Percentiles rank a stretch among this genome's conserved stretches.
phyloP scores from a whole-genome alignment of 805 yeast species.

The Danielia reshetovae region DNA sequence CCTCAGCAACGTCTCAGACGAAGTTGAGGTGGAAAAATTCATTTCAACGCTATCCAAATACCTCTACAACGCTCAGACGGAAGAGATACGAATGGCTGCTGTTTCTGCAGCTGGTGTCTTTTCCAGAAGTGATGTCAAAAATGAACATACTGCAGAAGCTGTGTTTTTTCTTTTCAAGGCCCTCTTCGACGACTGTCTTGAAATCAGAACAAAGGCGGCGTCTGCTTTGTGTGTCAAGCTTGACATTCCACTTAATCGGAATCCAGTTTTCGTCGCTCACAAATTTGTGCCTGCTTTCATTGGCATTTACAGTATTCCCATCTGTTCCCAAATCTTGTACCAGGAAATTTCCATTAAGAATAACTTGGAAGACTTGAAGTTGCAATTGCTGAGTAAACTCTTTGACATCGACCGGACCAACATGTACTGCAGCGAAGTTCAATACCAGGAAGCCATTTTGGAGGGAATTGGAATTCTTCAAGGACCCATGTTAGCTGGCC shows the following conservation, averaged over 20 bases:
- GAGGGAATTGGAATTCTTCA: too few species aligned
- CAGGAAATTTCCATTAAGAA: neutral
- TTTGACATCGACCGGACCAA: constrained; percentile 13
- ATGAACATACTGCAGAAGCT: constrained; percentile 13
- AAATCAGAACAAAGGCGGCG: constrained; percentile 37
- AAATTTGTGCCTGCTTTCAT: neutral
- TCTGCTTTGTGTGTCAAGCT: neutral
- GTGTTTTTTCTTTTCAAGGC: constrained; percentile 27
- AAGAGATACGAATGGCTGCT: constrained; percentile 9
- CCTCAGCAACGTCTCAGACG: constrained; percentile 33
- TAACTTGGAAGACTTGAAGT: constrained; percentile 4
- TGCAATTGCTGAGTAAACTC: constrained; percentile 3
- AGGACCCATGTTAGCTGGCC: too few species aligned
- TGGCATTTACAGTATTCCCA: neutral
- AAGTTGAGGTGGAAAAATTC: neutral
- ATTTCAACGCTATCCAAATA: neutral
- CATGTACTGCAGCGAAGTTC: constrained; percentile 11
- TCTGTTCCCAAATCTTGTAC: neutral
- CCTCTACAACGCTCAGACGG: constrained; percentile 1
- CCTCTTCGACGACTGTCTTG: constrained; percentile 66
- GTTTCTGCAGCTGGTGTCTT: constrained; percentile 8
- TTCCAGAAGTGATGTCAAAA: constrained; percentile 4
- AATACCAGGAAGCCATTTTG: constrained; percentile 1
- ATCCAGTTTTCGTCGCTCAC: neutral
- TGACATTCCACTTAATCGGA: neutral